Evolutionary conservation across 257 asterid genomes (phyloP).

Genomic region (Craterostigma plantagineum): DNA sequence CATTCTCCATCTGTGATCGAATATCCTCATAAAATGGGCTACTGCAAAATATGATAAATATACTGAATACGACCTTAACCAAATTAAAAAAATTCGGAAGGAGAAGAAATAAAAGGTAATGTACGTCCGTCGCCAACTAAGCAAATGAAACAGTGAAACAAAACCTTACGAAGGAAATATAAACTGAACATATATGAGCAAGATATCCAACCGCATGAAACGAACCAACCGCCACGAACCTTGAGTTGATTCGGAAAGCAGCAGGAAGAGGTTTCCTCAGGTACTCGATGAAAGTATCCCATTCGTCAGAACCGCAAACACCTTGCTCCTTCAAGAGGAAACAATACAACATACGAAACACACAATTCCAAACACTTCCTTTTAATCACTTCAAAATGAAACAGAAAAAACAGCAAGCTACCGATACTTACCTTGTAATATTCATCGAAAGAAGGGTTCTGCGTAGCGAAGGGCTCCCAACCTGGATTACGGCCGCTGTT

Average conservation of each 20-base stretch:
- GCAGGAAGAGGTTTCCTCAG: slow-evolving; percentile 68
- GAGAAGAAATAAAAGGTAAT: too few species aligned
- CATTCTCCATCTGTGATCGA: slow-evolving; percentile 66
- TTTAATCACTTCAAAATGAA: not conserved
- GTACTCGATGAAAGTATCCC: slow-evolving; percentile 58
- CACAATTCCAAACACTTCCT: not conserved
- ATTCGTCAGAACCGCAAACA: slow-evolving; percentile 54
- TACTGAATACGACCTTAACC: slow-evolving; percentile 1
- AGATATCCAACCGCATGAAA: not conserved
- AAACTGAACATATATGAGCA: not conserved
- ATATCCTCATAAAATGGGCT: slow-evolving; percentile 67
- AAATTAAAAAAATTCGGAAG: not conserved
- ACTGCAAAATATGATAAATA: slow-evolving; percentile 30
- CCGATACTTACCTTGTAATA: slow-evolving; percentile 53
- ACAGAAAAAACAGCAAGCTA: not conserved
- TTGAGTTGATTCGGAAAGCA: slow-evolving; percentile 87
- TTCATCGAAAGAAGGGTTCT: slow-evolving; percentile 65
- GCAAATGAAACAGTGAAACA: not conserved
- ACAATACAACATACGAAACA: slow-evolving; percentile 7
- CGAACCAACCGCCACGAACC: slow-evolving; percentile 18
- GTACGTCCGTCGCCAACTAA: too few species aligned
- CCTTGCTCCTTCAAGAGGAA: slow-evolving; percentile 44
- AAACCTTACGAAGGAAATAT: not conserved
- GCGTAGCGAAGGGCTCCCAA: slow-evolving; percentile 63
- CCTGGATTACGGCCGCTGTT: slow-evolving; percentile 5